Percentiles rank a stretch among this genome's conserved stretches.
Evolutionary conservation across 108 stramenopile species (phyloP).

Genomic region (Nitzschia palea): DNA sequence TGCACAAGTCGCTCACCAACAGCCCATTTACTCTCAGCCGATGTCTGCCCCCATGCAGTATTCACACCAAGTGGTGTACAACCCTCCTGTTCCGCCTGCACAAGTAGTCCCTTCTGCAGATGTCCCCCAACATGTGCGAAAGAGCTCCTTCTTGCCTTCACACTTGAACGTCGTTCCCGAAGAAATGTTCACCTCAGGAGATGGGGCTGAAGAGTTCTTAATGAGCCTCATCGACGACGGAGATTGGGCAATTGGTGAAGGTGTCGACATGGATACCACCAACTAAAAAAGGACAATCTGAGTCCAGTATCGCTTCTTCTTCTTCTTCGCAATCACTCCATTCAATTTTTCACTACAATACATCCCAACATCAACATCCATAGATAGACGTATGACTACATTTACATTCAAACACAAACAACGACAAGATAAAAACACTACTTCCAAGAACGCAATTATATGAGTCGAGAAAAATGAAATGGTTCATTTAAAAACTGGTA

Average conservation of each 20-base stretch:
- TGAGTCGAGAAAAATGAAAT: too few species aligned
- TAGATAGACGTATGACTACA: constrained; percentile 6
- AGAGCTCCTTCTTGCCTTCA: constrained; percentile 40
- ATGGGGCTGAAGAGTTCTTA: constrained; percentile 50
- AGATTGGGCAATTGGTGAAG: constrained; percentile 68
- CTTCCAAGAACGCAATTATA: too few species aligned
- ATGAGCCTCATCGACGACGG: constrained; percentile 50
- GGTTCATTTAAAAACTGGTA: too few species aligned
- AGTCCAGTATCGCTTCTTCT: neutral
- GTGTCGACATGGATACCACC: constrained; percentile 52
- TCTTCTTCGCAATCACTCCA: neutral
- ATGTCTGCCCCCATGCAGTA: neutral
- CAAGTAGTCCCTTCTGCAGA: neutral
- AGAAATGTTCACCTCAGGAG: constrained; percentile 36
- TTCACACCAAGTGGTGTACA: neutral
- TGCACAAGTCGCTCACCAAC: neutral
- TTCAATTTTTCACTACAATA: neutral
- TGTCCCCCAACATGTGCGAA: constrained; percentile 13
- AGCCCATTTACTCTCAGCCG: constrained; percentile 1
- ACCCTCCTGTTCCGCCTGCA: neutral
- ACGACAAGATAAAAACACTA: too few species aligned
- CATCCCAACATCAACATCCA: neutral
- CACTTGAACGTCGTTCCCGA: constrained; percentile 53
- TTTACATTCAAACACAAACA: too few species aligned
- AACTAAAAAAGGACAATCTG: too few species aligned